Percentiles rank a stretch among this genome's conserved stretches.
These are phyloP conservation scores for Margaritispora aquatica DNA, from an alignment of 495 filamentous ascomycete genomes.

Conservation along the genomic window DNA sequence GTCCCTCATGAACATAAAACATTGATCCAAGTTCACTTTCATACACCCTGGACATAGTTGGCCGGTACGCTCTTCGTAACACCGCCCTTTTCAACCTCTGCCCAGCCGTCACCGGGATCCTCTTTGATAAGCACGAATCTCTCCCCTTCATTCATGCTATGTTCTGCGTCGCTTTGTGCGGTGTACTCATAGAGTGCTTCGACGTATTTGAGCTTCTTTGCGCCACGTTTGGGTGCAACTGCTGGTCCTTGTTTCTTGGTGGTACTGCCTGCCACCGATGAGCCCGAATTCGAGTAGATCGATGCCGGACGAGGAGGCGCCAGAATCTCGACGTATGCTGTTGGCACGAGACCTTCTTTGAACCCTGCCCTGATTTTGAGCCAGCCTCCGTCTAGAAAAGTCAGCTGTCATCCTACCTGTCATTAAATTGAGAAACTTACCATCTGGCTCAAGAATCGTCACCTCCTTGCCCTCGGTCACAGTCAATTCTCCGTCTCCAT, in stretches of 20 bases:
- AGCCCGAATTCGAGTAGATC: constrained; percentile 75
- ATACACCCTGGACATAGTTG: constrained; percentile 80
- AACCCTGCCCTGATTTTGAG: constrained; percentile 64
- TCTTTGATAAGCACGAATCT: constrained; percentile 79
- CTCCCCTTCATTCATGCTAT: constrained; percentile 86
- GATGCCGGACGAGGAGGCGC: constrained; percentile 50
- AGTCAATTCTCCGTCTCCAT: constrained; percentile 70
- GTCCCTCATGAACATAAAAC: too few species aligned
- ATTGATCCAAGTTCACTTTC: constrained; percentile 12
- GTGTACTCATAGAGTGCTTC: constrained; percentile 91
- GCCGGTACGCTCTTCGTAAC: constrained; percentile 87
- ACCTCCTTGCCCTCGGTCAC: constrained; percentile 74
- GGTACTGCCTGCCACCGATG: constrained; percentile 53
- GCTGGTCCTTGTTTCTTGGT: constrained; percentile 89
- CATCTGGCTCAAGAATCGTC: constrained; percentile 77
- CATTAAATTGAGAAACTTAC: constrained; percentile 42
- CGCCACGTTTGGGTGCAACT: constrained; percentile 85
- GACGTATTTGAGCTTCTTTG: constrained; percentile 92
- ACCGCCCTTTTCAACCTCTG: constrained; percentile 90
- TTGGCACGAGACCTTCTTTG: constrained; percentile 78
- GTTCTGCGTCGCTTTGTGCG: constrained; percentile 78
- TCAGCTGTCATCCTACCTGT: not conserved
- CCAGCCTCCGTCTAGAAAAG: constrained; percentile 79
- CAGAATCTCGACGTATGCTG: constrained; percentile 65
- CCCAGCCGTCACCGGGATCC: constrained; percentile 92